phyloP scores from a whole-genome alignment of 768 basidiomycete species.

The Cystobasidiopsis lactophilus region DNA sequence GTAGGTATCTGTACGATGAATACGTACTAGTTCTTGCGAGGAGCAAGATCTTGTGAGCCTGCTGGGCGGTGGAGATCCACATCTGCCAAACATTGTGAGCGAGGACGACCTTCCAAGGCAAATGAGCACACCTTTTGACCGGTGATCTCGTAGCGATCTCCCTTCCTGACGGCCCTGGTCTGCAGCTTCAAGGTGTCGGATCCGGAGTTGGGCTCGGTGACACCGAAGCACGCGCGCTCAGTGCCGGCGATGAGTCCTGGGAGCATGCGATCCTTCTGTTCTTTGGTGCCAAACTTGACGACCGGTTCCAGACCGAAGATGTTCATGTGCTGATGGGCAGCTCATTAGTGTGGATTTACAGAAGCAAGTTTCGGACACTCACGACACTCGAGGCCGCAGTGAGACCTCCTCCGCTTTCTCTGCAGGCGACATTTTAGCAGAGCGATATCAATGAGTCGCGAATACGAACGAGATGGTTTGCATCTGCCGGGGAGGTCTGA shows the following conservation, averaged over 20 bases:
- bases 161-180: constrained; percentile 11
- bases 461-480: not conserved
- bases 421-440: too few species aligned
- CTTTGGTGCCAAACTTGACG: not conserved
- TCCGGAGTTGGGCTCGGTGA: constrained; percentile 16
- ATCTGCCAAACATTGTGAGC: not conserved
- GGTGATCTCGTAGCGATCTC: constrained; percentile 12
- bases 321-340: not conserved
- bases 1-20: too few species aligned
- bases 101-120: not conserved
- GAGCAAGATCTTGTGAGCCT: constrained; percentile 11
- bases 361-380: not conserved
- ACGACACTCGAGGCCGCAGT: not conserved
- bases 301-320: not conserved
- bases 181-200: constrained; percentile 14
- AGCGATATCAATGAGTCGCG: too few species aligned
- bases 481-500: too few species aligned
- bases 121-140: constrained; percentile 12
- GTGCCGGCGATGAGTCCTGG: constrained; percentile 12
- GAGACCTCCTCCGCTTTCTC: not conserved
- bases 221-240: constrained; percentile 14
- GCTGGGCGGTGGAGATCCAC: constrained; percentile 14
- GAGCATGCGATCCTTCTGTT: constrained; percentile 5
- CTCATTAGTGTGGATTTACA: not conserved
- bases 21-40: constrained; percentile 13